Conservation (phyloP, 2,329 filamentous ascomycete genomes). For the Paradendryphiella salina region DNA sequence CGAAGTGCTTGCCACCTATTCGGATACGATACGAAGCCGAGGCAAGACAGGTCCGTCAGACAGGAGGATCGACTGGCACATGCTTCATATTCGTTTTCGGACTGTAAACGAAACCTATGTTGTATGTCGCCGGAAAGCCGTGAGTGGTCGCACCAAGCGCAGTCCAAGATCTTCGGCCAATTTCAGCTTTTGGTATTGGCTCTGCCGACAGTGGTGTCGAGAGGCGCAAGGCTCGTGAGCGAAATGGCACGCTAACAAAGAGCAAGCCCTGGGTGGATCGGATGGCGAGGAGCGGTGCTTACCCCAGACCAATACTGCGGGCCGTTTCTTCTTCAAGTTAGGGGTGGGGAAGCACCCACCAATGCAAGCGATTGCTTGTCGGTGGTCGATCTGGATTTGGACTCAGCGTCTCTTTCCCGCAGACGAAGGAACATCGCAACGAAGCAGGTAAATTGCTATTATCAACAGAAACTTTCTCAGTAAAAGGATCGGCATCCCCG, state of each 20-base stretch:
- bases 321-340: slow-evolving; percentile 9
- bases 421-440: slow-evolving; percentile 12
- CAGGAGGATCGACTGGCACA: slow-evolving; percentile 23
- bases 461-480: slow-evolving; percentile 19
- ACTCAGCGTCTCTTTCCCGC: slow-evolving; percentile 18
- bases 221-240: slow-evolving; percentile 8
- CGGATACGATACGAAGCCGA: slow-evolving; percentile 22
- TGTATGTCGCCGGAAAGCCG: slow-evolving; percentile 9
- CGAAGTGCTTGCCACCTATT: slow-evolving; percentile 40
- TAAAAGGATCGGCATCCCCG: slow-evolving; percentile 14
- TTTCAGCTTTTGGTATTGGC: slow-evolving; percentile 13
- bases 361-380: slow-evolving; percentile 20
- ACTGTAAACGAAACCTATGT: slow-evolving; percentile 3
- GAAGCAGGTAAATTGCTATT: slow-evolving; percentile 20
- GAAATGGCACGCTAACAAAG: slow-evolving; percentile 15
- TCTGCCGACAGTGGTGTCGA: slow-evolving; percentile 4
- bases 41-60: slow-evolving; percentile 17
- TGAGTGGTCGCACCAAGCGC: slow-evolving; percentile 18
- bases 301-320: slow-evolving; percentile 11
- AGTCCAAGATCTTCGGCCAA: slow-evolving; percentile 9
- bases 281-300: slow-evolving; percentile 8
- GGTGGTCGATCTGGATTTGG: slow-evolving; percentile 22
- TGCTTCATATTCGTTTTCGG: slow-evolving; percentile 16
- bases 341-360: slow-evolving; percentile 16
- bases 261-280: slow-evolving; percentile 10